Base-by-base conservation (phyloP, 2,329 filamentous ascomycete species). In the Tricladium varicosporioides region DNA sequence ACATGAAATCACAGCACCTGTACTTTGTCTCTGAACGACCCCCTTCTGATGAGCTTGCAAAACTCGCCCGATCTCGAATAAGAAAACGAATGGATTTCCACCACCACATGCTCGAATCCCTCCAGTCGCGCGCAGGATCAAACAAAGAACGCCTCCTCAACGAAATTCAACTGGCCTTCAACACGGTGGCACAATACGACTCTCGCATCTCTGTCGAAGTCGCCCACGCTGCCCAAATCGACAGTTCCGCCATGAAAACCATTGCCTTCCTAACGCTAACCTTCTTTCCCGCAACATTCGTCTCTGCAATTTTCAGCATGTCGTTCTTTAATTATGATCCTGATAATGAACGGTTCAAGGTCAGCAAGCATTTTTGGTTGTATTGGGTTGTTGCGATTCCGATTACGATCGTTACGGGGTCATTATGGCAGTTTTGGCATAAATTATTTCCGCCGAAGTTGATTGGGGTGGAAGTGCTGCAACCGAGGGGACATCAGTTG, bases 221-320 rank as follows among this genome's bases (percentile, higher is more conserved):
- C 11, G 72, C 73, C 0, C 67, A 65, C 9, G 73, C 73, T 0
- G 71, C 76, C 0, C 71, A 74, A 18, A 56, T 59, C 0, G 81
- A 83, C 49, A 80, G 78, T 59, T 69, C 75, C 0, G 74, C 78
- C 1, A 81, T 82, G 78, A 78, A 76, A 65, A 78, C 76, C 0
- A 71, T 83, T 45, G 75, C 79, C 1, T 72, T 80, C n/a, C 67
- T 81, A 0, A 80, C 79, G 0, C 63, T 80, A 4, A 65, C 71
- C 0, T 83, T 83, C 40, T 64, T 52, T n/a, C 54, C 52, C 16
- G 52, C 52, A 9, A 54, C 52, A 14, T 54, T 54, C 16, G 31
- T 54, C 16, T 49, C 36, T 2, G 36, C 36, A 40, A 40, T 40
- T 4, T 13, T 40, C 36, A 40, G 36, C 36, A n/a, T 40, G 36